Evolutionary conservation across 441 rosid species (phyloP).

Genomic region (Bruguiera hainesii): DNA sequence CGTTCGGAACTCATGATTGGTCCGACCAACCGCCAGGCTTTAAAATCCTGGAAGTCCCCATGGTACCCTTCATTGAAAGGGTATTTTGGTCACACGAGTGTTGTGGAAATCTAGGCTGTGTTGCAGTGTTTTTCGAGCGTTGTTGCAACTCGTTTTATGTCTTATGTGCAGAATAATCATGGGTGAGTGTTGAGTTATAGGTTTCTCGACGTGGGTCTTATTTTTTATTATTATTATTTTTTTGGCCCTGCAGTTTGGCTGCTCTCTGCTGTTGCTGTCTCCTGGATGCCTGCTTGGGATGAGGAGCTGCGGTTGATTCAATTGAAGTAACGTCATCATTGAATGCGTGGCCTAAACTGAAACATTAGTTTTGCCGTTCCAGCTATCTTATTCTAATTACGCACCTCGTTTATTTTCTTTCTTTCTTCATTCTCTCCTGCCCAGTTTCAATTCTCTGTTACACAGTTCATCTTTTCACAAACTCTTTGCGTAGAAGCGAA

Average conservation of each 20-base stretch:
- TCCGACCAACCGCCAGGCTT: background rate
- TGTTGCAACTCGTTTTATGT: no score
- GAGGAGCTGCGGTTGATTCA: background rate
- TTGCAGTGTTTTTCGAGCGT: background rate
- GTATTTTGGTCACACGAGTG: background rate
- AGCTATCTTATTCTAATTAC: no score
- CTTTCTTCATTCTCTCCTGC: background rate
- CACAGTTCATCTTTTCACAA: background rate
- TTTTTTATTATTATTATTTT: background rate
- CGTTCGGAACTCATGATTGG: background rate
- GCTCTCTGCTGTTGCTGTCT: constrained; percentile 61
- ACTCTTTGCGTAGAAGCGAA: constrained; percentile 12
- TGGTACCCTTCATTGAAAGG: background rate
- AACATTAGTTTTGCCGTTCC: background rate
- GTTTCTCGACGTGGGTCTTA: background rate
- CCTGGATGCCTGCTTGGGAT: constrained; percentile 51
- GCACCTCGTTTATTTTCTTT: no score
- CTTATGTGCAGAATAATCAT: background rate
- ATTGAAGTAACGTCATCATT: constrained; percentile 5
- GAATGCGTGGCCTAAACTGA: background rate
- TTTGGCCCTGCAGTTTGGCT: constrained; percentile 43
- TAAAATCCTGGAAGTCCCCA: background rate
- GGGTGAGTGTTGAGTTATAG: background rate
- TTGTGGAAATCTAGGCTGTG: background rate
- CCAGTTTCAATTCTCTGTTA: background rate